Conservation (phyloP, 108 stramenopile species). For the Cyclotella distinguenda region DNA sequence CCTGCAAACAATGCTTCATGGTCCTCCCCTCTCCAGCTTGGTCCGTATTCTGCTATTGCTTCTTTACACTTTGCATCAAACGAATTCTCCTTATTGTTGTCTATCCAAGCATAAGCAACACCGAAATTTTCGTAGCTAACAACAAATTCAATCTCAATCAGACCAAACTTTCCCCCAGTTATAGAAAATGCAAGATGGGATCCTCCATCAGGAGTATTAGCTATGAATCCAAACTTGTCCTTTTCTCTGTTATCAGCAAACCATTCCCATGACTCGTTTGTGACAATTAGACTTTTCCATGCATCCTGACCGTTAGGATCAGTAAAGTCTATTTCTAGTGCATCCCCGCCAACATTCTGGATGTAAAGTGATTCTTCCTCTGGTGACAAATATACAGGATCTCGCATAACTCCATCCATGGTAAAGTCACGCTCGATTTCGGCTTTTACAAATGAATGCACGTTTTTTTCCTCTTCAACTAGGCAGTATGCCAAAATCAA, state of each 20-base stretch:
- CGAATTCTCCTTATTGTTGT: constrained; percentile 13
- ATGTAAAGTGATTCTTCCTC: constrained; percentile 35
- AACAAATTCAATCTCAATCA: constrained; percentile 35
- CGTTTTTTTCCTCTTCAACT: constrained; percentile 31
- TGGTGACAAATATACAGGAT: constrained; percentile 35
- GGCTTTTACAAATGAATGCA: constrained; percentile 8
- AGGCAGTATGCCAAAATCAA: constrained; percentile 33
- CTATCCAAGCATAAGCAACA: constrained; percentile 31
- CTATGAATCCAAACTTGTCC: constrained; percentile 43
- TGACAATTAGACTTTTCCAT: constrained; percentile 15
- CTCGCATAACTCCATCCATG: constrained; percentile 18
- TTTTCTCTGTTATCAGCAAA: constrained; percentile 38
- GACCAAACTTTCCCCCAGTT: constrained; percentile 26
- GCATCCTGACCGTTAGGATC: constrained; percentile 18
- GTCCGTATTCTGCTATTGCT: constrained; percentile 4
- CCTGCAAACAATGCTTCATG: constrained; percentile 14
- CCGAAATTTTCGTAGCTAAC: constrained; percentile 41
- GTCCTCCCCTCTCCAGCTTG: constrained; percentile 1
- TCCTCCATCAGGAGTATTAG: constrained; percentile 14
- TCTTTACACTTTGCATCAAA: not conserved
- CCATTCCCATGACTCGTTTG: constrained; percentile 31
- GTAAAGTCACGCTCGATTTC: constrained; percentile 36
- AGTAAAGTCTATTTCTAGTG: constrained; percentile 27
- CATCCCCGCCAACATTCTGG: not conserved
- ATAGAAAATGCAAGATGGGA: constrained; percentile 29